These are phyloP conservation scores for Claviceps paspali DNA, from an alignment of 2,329 filamentous ascomycete species.

Conservation along the genomic window DNA sequence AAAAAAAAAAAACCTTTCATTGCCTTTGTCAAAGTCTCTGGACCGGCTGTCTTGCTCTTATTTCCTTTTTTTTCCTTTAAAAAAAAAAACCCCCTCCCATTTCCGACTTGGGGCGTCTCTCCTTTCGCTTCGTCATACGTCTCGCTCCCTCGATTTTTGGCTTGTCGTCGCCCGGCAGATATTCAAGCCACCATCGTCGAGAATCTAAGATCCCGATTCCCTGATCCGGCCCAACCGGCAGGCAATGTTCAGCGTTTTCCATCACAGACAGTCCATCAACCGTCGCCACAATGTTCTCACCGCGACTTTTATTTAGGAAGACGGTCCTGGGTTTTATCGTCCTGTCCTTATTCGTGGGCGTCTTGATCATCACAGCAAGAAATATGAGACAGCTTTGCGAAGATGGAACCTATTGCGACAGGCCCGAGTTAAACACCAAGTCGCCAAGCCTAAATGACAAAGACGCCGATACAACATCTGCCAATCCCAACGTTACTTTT, in stretches of 20 bases:
- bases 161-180: not conserved
- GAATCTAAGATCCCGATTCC: not conserved
- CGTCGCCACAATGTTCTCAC: slow-evolving; percentile 7
- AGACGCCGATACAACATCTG: not conserved
- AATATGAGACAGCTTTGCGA: slow-evolving; percentile 16
- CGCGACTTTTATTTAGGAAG: slow-evolving; percentile 16
- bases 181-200: not conserved
- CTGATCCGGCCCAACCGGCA: not conserved
- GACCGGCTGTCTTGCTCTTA: too few relatives aligned
- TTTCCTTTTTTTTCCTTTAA: too few relatives aligned
- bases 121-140: too few relatives aligned
- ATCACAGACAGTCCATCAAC: slow-evolving; percentile 4
- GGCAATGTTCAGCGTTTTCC: too few relatives aligned
- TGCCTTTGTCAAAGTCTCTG: too few relatives aligned
- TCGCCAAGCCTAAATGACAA: slow-evolving; percentile 3
- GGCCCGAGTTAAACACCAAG: slow-evolving; percentile 3
- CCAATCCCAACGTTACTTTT: too few relatives aligned
- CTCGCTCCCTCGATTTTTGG: not conserved
- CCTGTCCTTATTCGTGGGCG: slow-evolving; percentile 13
- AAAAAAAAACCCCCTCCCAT: too few relatives aligned
- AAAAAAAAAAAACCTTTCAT: too few relatives aligned
- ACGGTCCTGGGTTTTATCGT: slow-evolving; percentile 13
- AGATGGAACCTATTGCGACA: slow-evolving; percentile 14
- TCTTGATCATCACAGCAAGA: slow-evolving; percentile 19
- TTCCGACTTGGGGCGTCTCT: too few relatives aligned